Evolutionary conservation across 2,329 filamentous ascomycete genomes (phyloP), one percentile per base, ranked within the genome.

Genomic region (Sporothrix variecibatus): DNA sequence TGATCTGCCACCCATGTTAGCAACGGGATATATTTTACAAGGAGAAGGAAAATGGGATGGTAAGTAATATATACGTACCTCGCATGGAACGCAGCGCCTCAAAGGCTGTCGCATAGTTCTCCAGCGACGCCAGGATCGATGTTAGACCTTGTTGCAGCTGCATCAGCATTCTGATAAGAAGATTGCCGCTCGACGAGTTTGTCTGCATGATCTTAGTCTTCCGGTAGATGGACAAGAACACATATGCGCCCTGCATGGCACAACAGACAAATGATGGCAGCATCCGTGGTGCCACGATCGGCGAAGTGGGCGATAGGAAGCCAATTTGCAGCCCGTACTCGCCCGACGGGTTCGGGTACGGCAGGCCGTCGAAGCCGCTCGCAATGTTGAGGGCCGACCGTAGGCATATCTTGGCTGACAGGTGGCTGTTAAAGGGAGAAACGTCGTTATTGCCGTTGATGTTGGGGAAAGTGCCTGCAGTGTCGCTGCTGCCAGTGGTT

Each of bases 331-430:
- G 80, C n/a, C 79, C 79, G 4, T 79, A 76, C 73, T 81, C 79
- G 26, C 82, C 78, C 31, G 79, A 83, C 77, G 84, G 82, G 71
- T 83, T 83, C 17, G 86, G 86, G 72, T 84, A 86, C 0, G 86
- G 85, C 46, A 87, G 77, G 12, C 80, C 79, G 75, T 84, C 81
- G 71, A 87, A 87, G 15, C 83, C 82, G 70, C 81, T 78, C 1
- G 86, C 83, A 72, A 87, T 87, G 75, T 82, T 84, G 60, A 87
- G 81, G 1, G 86, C 85, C 8, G 85, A 83, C 65, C 83, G 84
- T 43, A 87, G 80, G 77, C 86, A 87, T 74, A 87, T 82, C 76
- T 85, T 85, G 28, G 85, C 83, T 17, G 86, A 87, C 58, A 83
- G 81, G 73, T 86, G 84, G 58, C 81, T 83, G 75, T 79, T 84